Evolutionary conservation across 2,329 filamentous ascomycete genomes (phyloP).

Genomic region (Hansfordia pulvinata): DNA sequence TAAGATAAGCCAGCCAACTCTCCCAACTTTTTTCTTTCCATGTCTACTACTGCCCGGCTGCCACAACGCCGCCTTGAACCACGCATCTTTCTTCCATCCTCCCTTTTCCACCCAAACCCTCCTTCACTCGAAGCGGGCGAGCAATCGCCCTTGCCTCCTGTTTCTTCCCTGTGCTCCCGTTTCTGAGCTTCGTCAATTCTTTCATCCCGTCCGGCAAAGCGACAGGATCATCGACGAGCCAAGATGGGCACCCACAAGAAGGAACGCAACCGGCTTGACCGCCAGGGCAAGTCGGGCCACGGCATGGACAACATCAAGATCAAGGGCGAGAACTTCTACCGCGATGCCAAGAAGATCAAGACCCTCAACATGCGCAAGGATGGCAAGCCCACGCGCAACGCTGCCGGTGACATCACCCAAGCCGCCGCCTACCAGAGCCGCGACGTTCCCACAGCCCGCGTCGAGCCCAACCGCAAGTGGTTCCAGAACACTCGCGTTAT

Average conservation of each 20-base stretch:
- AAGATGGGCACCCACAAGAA: slow-evolving; percentile 86
- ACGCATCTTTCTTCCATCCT: no score
- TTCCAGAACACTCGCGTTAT: slow-evolving; percentile 89
- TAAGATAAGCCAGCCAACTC: no score
- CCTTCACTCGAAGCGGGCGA: no score
- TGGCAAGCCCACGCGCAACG: slow-evolving; percentile 70
- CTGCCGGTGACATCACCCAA: slow-evolving; percentile 70
- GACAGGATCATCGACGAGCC: no score
- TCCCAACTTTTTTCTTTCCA: no score
- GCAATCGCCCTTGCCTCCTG: no score
- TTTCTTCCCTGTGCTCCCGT: no score
- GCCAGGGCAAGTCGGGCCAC: slow-evolving; percentile 74
- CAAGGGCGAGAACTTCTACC: slow-evolving; percentile 99
- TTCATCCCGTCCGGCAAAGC: no score
- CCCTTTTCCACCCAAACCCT: no score
- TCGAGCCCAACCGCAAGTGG: slow-evolving; percentile 96
- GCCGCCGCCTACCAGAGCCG: slow-evolving; percentile 73
- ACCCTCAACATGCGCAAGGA: slow-evolving; percentile 83
- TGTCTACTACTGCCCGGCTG: no score
- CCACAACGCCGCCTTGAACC: no score
- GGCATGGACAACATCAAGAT: slow-evolving; percentile 82
- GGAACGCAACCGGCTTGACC: slow-evolving; percentile 67
- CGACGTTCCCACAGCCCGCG: slow-evolving; percentile 68
- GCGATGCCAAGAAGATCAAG: slow-evolving; percentile 71
- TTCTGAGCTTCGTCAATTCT: no score